Evolutionary conservation across 2,329 filamentous ascomycete genomes (phyloP).

Genomic region (Cryphonectria parasitica): DNA sequence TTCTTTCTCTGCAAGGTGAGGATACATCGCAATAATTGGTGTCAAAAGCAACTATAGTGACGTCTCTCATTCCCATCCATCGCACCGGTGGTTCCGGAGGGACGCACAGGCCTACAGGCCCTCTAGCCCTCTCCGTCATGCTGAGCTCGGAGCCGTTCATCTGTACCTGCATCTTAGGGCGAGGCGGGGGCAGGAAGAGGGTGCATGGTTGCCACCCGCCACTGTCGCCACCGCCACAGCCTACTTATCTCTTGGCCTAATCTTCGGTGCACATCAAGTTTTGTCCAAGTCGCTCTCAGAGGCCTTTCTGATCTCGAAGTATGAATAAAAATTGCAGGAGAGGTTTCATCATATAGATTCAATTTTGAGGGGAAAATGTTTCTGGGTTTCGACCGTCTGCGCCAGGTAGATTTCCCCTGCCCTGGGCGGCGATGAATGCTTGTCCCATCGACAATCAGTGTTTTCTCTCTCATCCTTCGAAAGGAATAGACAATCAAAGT

Average conservation of each 20-base stretch:
- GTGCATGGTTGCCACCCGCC: neutral
- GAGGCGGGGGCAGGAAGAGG: conserved; percentile 28
- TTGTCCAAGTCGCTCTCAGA: conserved; percentile 37
- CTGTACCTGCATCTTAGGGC: conserved; percentile 27
- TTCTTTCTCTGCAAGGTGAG: no score
- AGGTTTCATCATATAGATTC: conserved; percentile 49
- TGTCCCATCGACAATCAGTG: conserved; percentile 66
- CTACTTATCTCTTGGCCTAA: conserved; percentile 35
- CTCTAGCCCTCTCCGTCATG: conserved; percentile 39
- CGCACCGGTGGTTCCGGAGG: conserved; percentile 33
- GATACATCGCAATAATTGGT: no score
- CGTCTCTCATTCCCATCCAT: conserved; percentile 43
- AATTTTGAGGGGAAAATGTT: conserved; percentile 39
- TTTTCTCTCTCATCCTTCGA: conserved; percentile 48
- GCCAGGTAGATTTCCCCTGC: conserved; percentile 51
- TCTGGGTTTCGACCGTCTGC: conserved; percentile 44
- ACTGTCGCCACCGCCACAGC: no score
- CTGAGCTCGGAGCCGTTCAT: conserved; percentile 36
- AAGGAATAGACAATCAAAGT: no score
- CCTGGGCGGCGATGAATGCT: conserved; percentile 46
- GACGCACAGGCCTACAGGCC: conserved; percentile 36
- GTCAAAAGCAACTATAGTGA: conserved; percentile 45
- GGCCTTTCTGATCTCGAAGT: conserved; percentile 42
- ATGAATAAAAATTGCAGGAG: conserved; percentile 50
- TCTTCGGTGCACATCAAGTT: conserved; percentile 48